Percentiles rank a stretch among this genome's conserved stretches.
Conservation (phyloP, 1,139 yeast species). For the Blastobotrys capitulatus region DNA sequence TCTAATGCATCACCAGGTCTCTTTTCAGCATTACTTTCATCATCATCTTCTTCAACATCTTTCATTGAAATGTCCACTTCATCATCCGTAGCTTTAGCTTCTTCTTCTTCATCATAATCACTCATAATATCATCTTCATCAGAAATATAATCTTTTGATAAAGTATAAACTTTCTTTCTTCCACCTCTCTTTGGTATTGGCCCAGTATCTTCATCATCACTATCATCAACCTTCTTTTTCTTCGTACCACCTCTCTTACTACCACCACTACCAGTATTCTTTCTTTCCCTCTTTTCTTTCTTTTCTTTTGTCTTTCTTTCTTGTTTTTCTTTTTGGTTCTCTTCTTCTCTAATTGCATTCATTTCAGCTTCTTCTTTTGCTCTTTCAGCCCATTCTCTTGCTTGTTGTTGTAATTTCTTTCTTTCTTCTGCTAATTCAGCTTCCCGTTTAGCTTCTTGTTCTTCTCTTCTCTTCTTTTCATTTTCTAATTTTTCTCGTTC, state of each 20-base stretch:
- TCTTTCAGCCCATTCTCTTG: constrained; percentile 71
- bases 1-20: constrained; percentile 13
- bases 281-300: constrained; percentile 16
- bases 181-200: not conserved
- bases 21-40: constrained; percentile 11
- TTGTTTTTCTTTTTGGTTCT: constrained; percentile 23
- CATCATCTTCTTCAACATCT: constrained; percentile 11
- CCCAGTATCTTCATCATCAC: constrained; percentile 14
- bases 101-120: constrained; percentile 17
- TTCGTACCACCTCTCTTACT: constrained; percentile 7
- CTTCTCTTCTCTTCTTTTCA: constrained; percentile 27
- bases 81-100: constrained; percentile 13
- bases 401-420: constrained; percentile 78
- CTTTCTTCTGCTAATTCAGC: constrained; percentile 75
- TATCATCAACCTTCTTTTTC: constrained; percentile 3
- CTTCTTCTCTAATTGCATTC: constrained; percentile 33
- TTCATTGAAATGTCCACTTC: constrained; percentile 11
- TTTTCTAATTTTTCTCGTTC: constrained; percentile 46
- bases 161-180: not conserved
- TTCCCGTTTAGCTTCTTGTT: constrained; percentile 54
- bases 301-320: constrained; percentile 18
- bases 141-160: constrained; percentile 8
- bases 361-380: constrained; percentile 25
- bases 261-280: not conserved
- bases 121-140: constrained; percentile 12